Evolutionary conservation across 495 filamentous ascomycete genomes (phyloP).

Genomic region (Penicillium pancosmium): DNA sequence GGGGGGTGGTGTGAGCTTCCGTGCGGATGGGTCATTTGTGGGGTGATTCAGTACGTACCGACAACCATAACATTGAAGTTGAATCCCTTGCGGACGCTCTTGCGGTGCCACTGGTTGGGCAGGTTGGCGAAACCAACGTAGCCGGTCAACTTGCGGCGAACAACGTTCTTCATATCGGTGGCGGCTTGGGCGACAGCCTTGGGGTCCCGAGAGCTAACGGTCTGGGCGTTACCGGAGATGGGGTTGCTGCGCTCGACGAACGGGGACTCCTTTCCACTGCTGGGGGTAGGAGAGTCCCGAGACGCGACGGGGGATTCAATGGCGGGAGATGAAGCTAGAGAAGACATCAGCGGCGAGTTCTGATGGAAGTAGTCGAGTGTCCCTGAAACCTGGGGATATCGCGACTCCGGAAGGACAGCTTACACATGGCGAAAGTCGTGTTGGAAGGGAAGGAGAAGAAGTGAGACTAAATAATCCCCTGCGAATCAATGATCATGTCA

Average conservation of each 20-base stretch:
- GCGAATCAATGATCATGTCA: conserved; percentile 12
- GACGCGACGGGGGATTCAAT: conserved; percentile 43
- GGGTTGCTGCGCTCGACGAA: conserved; percentile 64
- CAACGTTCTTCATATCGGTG: conserved; percentile 93
- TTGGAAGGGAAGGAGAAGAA: conserved; percentile 10
- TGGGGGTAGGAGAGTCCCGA: conserved; percentile 39
- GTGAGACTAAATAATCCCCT: conserved; percentile 36
- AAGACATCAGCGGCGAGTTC: conserved; percentile 34
- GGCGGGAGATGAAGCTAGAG: conserved; percentile 44
- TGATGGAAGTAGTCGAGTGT: neutral
- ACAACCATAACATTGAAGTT: conserved; percentile 99
- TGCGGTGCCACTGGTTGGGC: conserved; percentile 99
- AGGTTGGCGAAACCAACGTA: conserved; percentile 99
- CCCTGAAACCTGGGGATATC: conserved; percentile 11
- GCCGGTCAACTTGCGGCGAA: conserved; percentile 95
- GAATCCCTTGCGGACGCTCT: conserved; percentile 99
- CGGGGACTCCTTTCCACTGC: conserved; percentile 60
- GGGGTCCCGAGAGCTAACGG: conserved; percentile 79
- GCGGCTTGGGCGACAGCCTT: conserved; percentile 76
- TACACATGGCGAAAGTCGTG: conserved; percentile 46
- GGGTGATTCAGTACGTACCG: conserved; percentile 62
- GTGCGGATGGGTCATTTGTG: neutral
- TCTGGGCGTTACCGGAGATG: conserved; percentile 62
- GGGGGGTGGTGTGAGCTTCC: conserved; percentile 4
- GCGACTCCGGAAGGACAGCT: conserved; percentile 28